Base-by-base conservation (phyloP, 495 filamentous ascomycete species). In the Talaromyces ruber region DNA sequence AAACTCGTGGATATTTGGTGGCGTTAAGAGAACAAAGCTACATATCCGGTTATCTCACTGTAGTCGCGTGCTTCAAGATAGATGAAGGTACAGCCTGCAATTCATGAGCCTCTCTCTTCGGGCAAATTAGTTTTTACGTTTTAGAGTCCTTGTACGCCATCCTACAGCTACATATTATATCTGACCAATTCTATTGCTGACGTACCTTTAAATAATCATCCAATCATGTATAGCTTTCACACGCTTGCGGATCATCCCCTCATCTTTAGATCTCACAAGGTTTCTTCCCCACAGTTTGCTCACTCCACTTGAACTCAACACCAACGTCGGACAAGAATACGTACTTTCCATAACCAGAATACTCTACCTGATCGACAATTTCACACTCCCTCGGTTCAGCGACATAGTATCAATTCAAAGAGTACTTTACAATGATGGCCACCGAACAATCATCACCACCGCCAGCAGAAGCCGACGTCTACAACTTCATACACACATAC, bases 401-500 rank as follows among this genome's bases (percentile, higher is more conserved):
- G 0, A 18, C 1, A 28, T n/a, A 24, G 21, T 52, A 26, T 14
- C 50, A 52, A 26, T 52, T 6, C 24, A 54, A 22, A 21, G 3
- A 39, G 14, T 14, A 4, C 21, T 52, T 28, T 24, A 54, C 14
- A 9, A 30, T 22, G n/a, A 53, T 53, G 50, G 11, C 50, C 22
- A 28, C 50, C 28, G n/a, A 18, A 11, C 50, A 57, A 32, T 30
- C 37, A 12, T 25, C 57, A n/a, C n/a, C 18, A 7, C 43, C 30
- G 16, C 14, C 30, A n/a, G 29, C 45, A 8, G 53, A 47, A 61
- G 24, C 50, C 28, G 34, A 56, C 24, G 18, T 66, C 28, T 79
- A 75, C 45, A 68, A 75, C 32, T 50, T 32, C 53, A 52, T 80
- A 18, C 65, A 62, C 2, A 52, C 68, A 14, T 82, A 82, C 60